Base-by-base conservation (phyloP, 129 eudicot genomes). In the Chrysanthemum seticuspe region DNA sequence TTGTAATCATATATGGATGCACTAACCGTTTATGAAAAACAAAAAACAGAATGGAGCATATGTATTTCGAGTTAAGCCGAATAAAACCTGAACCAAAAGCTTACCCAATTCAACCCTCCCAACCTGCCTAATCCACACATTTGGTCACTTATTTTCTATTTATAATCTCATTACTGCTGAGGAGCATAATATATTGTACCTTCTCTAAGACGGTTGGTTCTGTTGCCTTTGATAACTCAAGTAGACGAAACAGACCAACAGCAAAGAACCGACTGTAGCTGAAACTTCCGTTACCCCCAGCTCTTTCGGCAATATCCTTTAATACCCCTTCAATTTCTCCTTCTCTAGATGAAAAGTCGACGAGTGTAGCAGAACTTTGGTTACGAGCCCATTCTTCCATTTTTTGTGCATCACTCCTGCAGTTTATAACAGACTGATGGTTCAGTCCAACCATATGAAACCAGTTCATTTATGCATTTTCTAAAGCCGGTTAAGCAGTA, bases 211-310 rank as follows among this genome's bases (percentile, higher is more conserved):
- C 15, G 34, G 92, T 81, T 69, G 98, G 97, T 25, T 94, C 98
- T 25, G 91, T 87, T 4, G 84, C 93, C 83, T 90, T 90, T 74
- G 98, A 77, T 63, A 94, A 76, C 83, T 94, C 98, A 36, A 90
- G 96, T 82, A 94, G 77, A 55, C 98, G 97, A 82, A 94, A 94
- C 70, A 94, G 82, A 75, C 98, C 98, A 83, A 94, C 85, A 13
- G 98, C 97, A 84, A 94, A 90, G 84, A 94, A 94, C 14, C 98
- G 89, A 57, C 97, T 87, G 91, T 94, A 94, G 75, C 98, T 90
- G 77, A 94, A 94, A 70, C 83, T 85, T 58, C 80, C 96, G 50
- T 72, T 80, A 59, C 82, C 80, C 70, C 87, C 92, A 58, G 98
- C 98, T 83, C 97, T 86, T 80, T 81, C 89, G 52, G 98, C 87